A percentile compares a stretch with the other conserved stretches of the same genome.
phyloP scores from a whole-genome alignment of 352 stramenopile genomes.

The Nothophytophthora sp. region DNA sequence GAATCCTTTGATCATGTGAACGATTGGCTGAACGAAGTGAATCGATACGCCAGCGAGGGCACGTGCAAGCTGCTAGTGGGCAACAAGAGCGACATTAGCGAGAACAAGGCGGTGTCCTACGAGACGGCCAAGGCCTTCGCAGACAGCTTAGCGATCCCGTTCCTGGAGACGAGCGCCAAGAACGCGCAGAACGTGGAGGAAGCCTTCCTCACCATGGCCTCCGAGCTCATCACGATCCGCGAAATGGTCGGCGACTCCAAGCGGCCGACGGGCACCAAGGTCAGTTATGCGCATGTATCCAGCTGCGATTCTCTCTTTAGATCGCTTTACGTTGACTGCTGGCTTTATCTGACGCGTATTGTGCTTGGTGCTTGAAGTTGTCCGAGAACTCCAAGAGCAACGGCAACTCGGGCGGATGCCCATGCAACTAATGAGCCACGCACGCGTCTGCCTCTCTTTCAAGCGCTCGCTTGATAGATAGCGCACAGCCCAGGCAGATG shows the following conservation, averaged over 20 bases:
- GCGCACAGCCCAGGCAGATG: conserved; percentile 11
- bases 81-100: conserved; percentile 99
- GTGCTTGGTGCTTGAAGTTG: conserved; percentile 23
- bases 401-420: conserved; percentile 36
- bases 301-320: conserved; percentile 3
- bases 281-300: conserved; percentile 22
- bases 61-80: conserved; percentile 99
- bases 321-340: not conserved
- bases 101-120: conserved; percentile 96
- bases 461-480: too few relatives aligned
- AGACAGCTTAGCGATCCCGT: conserved; percentile 97
- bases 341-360: conserved; percentile 17
- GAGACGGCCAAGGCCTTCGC: conserved; percentile 98
- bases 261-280: conserved; percentile 63
- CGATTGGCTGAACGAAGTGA: conserved; percentile 99
- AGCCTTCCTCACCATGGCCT: conserved; percentile 99
- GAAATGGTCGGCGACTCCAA: conserved; percentile 85
- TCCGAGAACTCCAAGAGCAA: conserved; percentile 34
- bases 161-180: conserved; percentile 99
- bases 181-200: conserved; percentile 99
- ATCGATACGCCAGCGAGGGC: conserved; percentile 98
- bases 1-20: conserved; percentile 99
- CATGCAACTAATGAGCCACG: conserved; percentile 34
- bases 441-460: conserved; percentile 91
- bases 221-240: conserved; percentile 95